phyloP scores from a whole-genome alignment of 208 protist species.

The Acanthamoeba sp. region DNA sequence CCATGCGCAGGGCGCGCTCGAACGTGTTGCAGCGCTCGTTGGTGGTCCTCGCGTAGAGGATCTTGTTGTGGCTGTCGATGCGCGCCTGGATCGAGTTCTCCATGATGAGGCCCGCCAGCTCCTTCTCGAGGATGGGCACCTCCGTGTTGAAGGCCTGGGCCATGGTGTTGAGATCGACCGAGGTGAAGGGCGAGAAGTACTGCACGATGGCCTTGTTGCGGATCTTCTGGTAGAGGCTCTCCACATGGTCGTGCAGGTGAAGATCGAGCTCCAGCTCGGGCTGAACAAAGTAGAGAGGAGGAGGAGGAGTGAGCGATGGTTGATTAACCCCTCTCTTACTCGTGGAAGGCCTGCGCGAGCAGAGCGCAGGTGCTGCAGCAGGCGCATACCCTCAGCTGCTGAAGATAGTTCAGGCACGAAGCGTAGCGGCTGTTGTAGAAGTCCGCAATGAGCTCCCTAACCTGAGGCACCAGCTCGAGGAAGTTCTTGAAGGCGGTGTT shows the following conservation, averaged over 20 bases:
- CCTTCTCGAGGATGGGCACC: constrained; percentile 86
- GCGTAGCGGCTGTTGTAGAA: constrained; percentile 89
- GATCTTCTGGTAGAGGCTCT: constrained; percentile 84
- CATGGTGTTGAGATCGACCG: constrained; percentile 90
- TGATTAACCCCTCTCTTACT: no score
- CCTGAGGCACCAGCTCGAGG: constrained; percentile 88
- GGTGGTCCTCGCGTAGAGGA: constrained; percentile 81
- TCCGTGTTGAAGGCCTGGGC: constrained; percentile 88
- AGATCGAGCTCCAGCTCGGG: constrained; percentile 88
- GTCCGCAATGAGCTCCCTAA: constrained; percentile 86
- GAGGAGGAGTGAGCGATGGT: neutral
- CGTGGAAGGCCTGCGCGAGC: neutral
- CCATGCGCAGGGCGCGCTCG: constrained; percentile 81
- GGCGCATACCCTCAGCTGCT: constrained; percentile 80
- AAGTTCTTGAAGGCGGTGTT: constrained; percentile 88
- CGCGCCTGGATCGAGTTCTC: constrained; percentile 88
- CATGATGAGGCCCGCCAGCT: constrained; percentile 90
- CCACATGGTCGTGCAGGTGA: constrained; percentile 87
- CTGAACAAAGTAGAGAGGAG: neutral
- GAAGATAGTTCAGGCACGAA: constrained; percentile 83
- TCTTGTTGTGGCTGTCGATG: constrained; percentile 92
- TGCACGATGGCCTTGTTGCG: constrained; percentile 86
- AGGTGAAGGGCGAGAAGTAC: constrained; percentile 89
- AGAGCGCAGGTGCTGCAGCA: neutral
- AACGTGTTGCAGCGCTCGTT: constrained; percentile 88